phyloP scores from a whole-genome alignment of 2,329 filamentous ascomycete genomes.

The Aspergillus sp. region DNA sequence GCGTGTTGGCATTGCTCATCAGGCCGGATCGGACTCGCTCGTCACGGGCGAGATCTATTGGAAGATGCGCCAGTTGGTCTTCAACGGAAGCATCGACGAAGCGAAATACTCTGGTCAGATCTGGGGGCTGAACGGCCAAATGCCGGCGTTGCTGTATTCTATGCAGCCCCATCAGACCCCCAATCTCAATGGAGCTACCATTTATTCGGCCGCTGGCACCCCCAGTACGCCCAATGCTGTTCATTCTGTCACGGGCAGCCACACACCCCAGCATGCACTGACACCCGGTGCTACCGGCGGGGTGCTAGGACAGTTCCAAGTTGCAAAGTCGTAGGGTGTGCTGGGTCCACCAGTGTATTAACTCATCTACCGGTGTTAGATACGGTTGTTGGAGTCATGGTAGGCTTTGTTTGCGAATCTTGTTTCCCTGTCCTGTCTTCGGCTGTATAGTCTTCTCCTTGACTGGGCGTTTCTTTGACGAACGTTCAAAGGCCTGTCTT shows the following conservation, averaged over 20 bases:
- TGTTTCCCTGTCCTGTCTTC: slow-evolving; percentile 3
- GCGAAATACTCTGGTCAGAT: slow-evolving; percentile 82
- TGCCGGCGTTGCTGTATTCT: slow-evolving; percentile 49
- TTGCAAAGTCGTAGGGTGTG: slow-evolving; percentile 27
- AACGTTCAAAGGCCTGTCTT: neutral
- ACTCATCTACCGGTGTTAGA: slow-evolving; percentile 11
- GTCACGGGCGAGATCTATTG: slow-evolving; percentile 95
- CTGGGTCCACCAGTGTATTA: neutral
- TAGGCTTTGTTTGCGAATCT: slow-evolving; percentile 9
- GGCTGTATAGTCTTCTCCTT: slow-evolving; percentile 15
- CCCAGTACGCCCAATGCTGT: slow-evolving; percentile 68
- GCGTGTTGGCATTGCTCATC: slow-evolving; percentile 81
- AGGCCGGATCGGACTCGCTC: slow-evolving; percentile 89
- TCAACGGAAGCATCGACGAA: slow-evolving; percentile 74
- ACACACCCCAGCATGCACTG: slow-evolving; percentile 58
- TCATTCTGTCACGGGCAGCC: slow-evolving; percentile 44
- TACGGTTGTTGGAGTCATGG: slow-evolving; percentile 12
- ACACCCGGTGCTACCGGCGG: slow-evolving; percentile 74
- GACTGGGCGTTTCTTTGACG: neutral
- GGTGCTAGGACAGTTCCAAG: slow-evolving; percentile 68
- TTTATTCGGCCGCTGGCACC: slow-evolving; percentile 48
- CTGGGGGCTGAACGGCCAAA: slow-evolving; percentile 82
- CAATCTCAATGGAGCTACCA: slow-evolving; percentile 54
- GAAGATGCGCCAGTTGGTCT: slow-evolving; percentile 84
- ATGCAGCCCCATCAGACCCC: slow-evolving; percentile 50